Percentiles rank a stretch among this genome's conserved stretches.
phyloP scores from a whole-genome alignment of 2,329 filamentous ascomycete species.

The Alternaria sp. region DNA sequence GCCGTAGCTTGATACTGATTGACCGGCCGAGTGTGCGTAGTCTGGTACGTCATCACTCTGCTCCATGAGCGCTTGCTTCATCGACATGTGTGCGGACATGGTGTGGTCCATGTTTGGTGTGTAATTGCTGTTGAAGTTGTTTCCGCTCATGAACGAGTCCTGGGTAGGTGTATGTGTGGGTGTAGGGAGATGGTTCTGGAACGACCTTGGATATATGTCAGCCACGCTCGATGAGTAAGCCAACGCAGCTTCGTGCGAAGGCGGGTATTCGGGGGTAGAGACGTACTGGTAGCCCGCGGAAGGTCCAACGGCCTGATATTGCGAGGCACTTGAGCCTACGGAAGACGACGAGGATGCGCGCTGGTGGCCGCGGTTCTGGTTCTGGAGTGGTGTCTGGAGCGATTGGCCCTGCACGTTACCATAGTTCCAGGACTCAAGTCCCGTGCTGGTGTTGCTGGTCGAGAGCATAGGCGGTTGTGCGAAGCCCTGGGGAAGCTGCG shows the following conservation, averaged over 20 bases:
- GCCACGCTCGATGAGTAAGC: slow-evolving; percentile 42
- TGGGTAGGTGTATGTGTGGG: slow-evolving; percentile 62
- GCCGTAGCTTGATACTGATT: slow-evolving; percentile 66
- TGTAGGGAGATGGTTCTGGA: slow-evolving; percentile 60
- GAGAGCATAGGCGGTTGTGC: slow-evolving; percentile 42
- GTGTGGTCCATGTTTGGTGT: slow-evolving; percentile 52
- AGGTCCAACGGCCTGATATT: slow-evolving; percentile 40
- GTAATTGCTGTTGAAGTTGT: slow-evolving; percentile 56
- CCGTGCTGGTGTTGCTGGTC: slow-evolving; percentile 28
- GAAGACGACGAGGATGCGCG: slow-evolving; percentile 50
- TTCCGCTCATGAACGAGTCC: slow-evolving; percentile 55
- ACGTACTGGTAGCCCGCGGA: slow-evolving; percentile 51
- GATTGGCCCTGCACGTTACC: slow-evolving; percentile 42
- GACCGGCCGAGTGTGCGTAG: slow-evolving; percentile 60
- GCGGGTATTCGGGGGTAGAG: slow-evolving; percentile 53
- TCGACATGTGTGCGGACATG: slow-evolving; percentile 63
- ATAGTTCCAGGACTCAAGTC: slow-evolving; percentile 43
- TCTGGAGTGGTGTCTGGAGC: slow-evolving; percentile 41
- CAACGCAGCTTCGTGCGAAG: slow-evolving; percentile 45
- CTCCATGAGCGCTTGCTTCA: slow-evolving; percentile 65
- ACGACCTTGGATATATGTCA: slow-evolving; percentile 50
- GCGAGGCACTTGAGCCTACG: slow-evolving; percentile 45
- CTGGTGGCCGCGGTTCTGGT: slow-evolving; percentile 42
- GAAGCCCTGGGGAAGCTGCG: slow-evolving; percentile 39
- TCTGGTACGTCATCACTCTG: slow-evolving; percentile 59